phyloP scores from a whole-genome alignment of 2,329 filamentous ascomycete genomes.

The Cercospora sojina region DNA sequence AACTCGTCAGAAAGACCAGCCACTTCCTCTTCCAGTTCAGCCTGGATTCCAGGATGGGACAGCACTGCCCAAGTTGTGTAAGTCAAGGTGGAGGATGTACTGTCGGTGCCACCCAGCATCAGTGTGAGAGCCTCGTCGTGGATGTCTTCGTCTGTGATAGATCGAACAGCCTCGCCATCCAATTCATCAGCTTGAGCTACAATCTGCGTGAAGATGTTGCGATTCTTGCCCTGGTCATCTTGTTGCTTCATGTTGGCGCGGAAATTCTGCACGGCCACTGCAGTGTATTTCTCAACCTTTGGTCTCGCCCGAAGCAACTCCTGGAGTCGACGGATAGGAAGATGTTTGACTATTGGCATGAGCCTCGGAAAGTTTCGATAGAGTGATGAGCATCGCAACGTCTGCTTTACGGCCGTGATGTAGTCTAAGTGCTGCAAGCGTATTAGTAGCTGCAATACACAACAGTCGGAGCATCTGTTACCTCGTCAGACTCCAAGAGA shows the following conservation, averaged over 20 bases:
- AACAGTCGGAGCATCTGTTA: neutral
- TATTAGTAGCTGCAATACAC: neutral
- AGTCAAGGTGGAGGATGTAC: slow-evolving; percentile 33
- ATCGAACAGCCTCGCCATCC: slow-evolving; percentile 17
- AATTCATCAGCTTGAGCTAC: slow-evolving; percentile 22
- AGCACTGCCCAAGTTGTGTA: slow-evolving; percentile 34
- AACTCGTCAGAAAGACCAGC: slow-evolving; percentile 22
- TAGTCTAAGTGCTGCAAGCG: slow-evolving; percentile 17
- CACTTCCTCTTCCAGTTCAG: slow-evolving; percentile 29
- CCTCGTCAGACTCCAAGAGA: slow-evolving; percentile 34
- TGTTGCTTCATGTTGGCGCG: slow-evolving; percentile 10
- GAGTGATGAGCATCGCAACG: slow-evolving; percentile 21
- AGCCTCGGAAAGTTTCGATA: slow-evolving; percentile 23
- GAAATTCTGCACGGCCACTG: slow-evolving; percentile 23
- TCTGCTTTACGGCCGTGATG: slow-evolving; percentile 23
- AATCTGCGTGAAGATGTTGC: slow-evolving; percentile 26
- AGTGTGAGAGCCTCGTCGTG: slow-evolving; percentile 30
- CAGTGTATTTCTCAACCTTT: slow-evolving; percentile 23
- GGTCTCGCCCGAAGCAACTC: slow-evolving; percentile 22
- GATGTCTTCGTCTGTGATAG: slow-evolving; percentile 30
- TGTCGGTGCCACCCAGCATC: slow-evolving; percentile 33
- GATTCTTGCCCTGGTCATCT: slow-evolving; percentile 10
- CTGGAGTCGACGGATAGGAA: slow-evolving; percentile 21
- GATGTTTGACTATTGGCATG: slow-evolving; percentile 20
- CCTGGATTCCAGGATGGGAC: slow-evolving; percentile 26